phyloP scores from a whole-genome alignment of 2,329 filamentous ascomycete species.

The Aspergillus hiratsukae region DNA sequence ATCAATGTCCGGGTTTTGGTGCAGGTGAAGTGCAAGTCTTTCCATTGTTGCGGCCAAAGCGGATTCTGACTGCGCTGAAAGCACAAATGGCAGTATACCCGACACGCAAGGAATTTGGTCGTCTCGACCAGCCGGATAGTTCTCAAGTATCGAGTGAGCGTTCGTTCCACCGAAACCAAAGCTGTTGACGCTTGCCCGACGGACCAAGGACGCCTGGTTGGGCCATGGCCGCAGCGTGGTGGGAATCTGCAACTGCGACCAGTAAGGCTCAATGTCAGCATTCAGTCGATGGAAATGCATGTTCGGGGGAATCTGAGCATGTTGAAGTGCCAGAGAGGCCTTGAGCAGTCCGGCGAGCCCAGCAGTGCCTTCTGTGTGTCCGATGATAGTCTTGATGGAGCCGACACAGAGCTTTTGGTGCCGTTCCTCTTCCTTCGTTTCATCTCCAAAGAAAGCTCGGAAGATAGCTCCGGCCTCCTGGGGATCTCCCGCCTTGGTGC shows the following conservation, averaged over 20 bases:
- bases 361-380: constrained; percentile 13
- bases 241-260: not conserved
- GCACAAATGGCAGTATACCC: not conserved
- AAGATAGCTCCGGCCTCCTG: not conserved
- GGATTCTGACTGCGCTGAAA: constrained; percentile 1
- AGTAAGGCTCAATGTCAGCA: constrained; percentile 1
- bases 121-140: no score
- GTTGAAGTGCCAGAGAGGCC: constrained; percentile 19
- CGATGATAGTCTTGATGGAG: constrained; percentile 12
- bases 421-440: no score
- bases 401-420: constrained; percentile 22
- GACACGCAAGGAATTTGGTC: no score
- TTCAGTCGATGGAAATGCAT: constrained; percentile 20
- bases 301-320: constrained; percentile 22
- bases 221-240: not conserved
- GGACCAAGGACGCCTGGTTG: not conserved
- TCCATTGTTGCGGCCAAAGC: not conserved
- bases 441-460: not conserved
- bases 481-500: no score
- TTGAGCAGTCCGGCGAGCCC: constrained; percentile 23
- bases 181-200: not conserved
- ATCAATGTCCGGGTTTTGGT: not conserved
- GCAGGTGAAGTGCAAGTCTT: not conserved
- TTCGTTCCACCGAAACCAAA: not conserved
- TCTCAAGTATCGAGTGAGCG: not conserved